A percentile compares a stretch with the other conserved stretches of the same genome.
Evolutionary conservation across 805 yeast genomes (phyloP).

Genomic region (Suhomyces sp.): DNA sequence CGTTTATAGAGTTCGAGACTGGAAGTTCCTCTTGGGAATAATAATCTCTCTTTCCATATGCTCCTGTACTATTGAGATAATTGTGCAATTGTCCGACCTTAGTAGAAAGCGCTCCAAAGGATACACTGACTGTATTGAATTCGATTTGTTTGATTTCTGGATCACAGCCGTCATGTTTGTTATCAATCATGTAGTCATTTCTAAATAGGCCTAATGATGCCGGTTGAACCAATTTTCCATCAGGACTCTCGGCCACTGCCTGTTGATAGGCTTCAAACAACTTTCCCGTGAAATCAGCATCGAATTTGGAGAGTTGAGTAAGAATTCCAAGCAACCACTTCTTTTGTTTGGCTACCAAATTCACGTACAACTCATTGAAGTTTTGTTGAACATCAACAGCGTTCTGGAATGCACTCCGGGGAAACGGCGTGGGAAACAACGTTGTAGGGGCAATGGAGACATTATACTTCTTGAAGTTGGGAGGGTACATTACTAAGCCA

Average conservation of each 20-base stretch:
- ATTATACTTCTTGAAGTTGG: conserved; percentile 43
- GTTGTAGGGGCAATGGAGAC: conserved; percentile 84
- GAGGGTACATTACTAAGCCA: conserved; percentile 82
- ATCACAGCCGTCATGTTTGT: conserved; percentile 28
- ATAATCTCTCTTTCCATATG: conserved; percentile 43
- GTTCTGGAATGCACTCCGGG: conserved; percentile 59
- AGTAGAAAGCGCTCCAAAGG: conserved; percentile 87
- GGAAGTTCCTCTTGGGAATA: conserved; percentile 57
- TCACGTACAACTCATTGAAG: conserved; percentile 75
- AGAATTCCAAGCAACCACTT: conserved; percentile 65
- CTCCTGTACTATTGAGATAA: conserved; percentile 58
- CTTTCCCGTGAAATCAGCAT: conserved; percentile 78
- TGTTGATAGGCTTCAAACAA: conserved; percentile 59
- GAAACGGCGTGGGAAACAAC: conserved; percentile 86
- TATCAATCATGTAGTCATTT: conserved; percentile 75
- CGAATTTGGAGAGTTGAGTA: conserved; percentile 54
- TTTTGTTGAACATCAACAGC: conserved; percentile 65
- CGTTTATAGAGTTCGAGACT: conserved; percentile 59
- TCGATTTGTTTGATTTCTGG: conserved; percentile 83
- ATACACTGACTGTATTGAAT: conserved; percentile 92
- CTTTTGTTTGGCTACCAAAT: conserved; percentile 52
- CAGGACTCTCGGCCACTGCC: conserved; percentile 45
- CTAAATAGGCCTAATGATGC: conserved; percentile 82
- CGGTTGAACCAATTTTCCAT: conserved; percentile 51
- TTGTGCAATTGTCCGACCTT: conserved; percentile 76